Conservation (phyloP, 2,329 filamentous ascomycete genomes). For the Colletotrichum melonis region DNA sequence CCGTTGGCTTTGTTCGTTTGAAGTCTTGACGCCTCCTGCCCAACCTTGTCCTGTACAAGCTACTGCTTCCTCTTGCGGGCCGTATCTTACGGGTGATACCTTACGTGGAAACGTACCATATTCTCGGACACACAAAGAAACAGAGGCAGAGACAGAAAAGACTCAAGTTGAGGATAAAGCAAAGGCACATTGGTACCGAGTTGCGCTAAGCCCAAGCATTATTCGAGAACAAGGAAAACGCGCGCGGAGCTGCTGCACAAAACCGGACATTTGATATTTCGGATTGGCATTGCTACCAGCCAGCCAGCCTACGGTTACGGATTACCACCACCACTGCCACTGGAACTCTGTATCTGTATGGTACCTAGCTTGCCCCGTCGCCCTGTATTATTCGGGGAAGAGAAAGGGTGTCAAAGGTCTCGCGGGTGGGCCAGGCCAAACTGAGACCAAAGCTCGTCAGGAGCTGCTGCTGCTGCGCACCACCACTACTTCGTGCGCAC, state of each 20-base stretch:
- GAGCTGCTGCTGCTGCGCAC: not conserved
- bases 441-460: constrained; percentile 1
- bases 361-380: not conserved
- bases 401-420: not conserved
- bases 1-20: not conserved
- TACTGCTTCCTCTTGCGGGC: not conserved
- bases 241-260: constrained; percentile 19
- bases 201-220: not conserved
- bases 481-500: not conserved
- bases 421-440: constrained; percentile 9
- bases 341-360: not conserved
- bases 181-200: not conserved
- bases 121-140: not conserved
- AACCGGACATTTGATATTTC: constrained; percentile 15
- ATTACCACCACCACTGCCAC: not conserved
- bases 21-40: not conserved
- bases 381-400: not conserved
- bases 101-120: not conserved
- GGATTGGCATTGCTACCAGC: too few relatives aligned
- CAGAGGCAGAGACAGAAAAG: not conserved
- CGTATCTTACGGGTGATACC: constrained; percentile 6
- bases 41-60: not conserved
- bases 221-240: constrained; percentile 20
- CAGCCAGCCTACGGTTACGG: not conserved
- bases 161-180: not conserved